Conservation (phyloP, 2,329 filamentous ascomycete genomes). For the Penicillium sp. region DNA sequence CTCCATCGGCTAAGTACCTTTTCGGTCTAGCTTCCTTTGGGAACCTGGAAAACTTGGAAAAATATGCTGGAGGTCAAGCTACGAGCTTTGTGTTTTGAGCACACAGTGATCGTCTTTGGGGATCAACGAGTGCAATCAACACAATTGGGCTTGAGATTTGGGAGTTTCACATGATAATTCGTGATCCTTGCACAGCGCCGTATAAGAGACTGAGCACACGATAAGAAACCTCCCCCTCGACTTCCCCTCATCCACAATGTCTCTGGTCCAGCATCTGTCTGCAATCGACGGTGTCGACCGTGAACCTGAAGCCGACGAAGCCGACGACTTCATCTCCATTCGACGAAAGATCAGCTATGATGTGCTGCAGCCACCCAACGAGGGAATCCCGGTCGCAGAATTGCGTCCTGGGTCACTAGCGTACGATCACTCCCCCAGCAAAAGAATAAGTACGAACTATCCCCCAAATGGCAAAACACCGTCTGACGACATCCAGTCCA, state of each 20-base stretch:
- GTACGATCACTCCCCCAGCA: constrained; percentile 50
- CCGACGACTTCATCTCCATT: constrained; percentile 20
- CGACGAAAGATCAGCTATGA: constrained; percentile 41
- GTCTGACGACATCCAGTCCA: constrained; percentile 49
- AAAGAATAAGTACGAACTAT: constrained; percentile 32
- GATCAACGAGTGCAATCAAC: not conserved
- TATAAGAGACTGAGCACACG: not conserved
- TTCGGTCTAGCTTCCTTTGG: not conserved
- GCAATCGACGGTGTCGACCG: constrained; percentile 51
- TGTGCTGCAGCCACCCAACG: constrained; percentile 43
- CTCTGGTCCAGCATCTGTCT: constrained; percentile 54
- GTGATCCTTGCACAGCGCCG: not conserved
- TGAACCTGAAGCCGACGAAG: constrained; percentile 32
- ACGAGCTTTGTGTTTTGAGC: not conserved
- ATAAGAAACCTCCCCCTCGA: not conserved
- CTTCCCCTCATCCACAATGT: constrained; percentile 42
- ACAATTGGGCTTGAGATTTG: not conserved
- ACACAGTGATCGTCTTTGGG: not conserved
- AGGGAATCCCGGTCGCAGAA: constrained; percentile 37
- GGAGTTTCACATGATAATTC: not conserved
- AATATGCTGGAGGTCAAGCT: not conserved
- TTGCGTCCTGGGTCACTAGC: constrained; percentile 47
- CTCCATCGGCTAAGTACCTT: not conserved
- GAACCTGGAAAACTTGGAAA: not conserved
- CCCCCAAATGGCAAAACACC: not conserved